Conservation (phyloP, 495 filamentous ascomycete genomes). For the Neurospora sp. region DNA sequence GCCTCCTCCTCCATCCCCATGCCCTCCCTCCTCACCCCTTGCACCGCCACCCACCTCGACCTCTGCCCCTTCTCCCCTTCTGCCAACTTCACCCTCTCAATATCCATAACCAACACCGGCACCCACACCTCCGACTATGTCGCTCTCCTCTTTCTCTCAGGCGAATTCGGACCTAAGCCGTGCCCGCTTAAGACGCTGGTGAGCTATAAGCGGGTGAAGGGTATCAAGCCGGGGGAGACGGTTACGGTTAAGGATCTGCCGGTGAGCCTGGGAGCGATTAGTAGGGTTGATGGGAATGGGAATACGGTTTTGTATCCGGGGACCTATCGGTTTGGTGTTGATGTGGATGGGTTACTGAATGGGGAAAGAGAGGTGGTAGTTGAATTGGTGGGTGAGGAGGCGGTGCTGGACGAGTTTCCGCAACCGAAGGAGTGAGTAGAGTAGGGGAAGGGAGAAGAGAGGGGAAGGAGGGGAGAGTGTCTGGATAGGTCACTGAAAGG, state of each 20-base stretch:
- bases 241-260: conserved; percentile 38
- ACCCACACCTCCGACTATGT: conserved; percentile 42
- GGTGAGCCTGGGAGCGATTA: conserved; percentile 29
- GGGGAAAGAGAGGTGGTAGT: conserved; percentile 24
- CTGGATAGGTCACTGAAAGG: not conserved
- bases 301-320: conserved; percentile 52
- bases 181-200: conserved; percentile 51
- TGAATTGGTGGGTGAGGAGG: conserved; percentile 29
- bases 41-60: conserved; percentile 19
- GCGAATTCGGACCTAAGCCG: conserved; percentile 42
- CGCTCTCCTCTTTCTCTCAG: conserved; percentile 41
- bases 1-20: conserved; percentile 14
- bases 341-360: conserved; percentile 33
- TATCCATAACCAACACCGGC: conserved; percentile 38
- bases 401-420: conserved; percentile 37
- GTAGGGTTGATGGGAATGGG: conserved; percentile 41
- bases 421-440: conserved; percentile 1
- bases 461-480: not conserved
- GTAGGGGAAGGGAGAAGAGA: not conserved
- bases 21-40: conserved; percentile 13
- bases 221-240: conserved; percentile 28
- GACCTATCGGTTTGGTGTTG: conserved; percentile 37
- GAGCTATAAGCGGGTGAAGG: conserved; percentile 41
- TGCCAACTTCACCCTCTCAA: conserved; percentile 11
- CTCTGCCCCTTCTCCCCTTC: conserved; percentile 33